Conservation (phyloP, 768 basidiomycete species). For the Leucogyrophana mollusca region DNA sequence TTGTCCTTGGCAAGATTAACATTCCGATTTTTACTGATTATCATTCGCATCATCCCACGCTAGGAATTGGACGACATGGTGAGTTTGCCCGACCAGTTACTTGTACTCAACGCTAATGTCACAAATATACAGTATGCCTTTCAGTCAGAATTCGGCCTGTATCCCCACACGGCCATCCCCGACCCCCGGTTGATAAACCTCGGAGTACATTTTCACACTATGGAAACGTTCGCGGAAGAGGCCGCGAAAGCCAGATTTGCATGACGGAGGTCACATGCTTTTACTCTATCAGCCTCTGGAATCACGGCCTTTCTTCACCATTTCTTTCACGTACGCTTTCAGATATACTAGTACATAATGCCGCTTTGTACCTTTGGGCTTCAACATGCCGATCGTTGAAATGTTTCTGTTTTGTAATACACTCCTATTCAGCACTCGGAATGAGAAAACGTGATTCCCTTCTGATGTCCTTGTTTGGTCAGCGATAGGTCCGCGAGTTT, state of each 20-base stretch:
- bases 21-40: not conserved
- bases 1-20: not conserved
- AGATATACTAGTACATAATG: no score
- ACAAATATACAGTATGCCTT: slow-evolving; percentile 14
- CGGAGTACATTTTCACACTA: slow-evolving; percentile 24
- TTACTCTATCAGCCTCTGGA: no score
- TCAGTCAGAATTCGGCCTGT: slow-evolving; percentile 25
- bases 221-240: slow-evolving; percentile 13
- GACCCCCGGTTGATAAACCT: slow-evolving; percentile 24
- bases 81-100: not conserved
- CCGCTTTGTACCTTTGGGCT: no score
- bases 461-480: no score
- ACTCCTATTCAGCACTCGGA: no score
- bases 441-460: no score
- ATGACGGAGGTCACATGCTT: not conserved
- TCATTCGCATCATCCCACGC: not conserved
- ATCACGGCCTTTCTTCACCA: no score
- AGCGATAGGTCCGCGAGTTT: no score
- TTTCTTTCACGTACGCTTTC: no score
- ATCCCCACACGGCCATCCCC: slow-evolving; percentile 14
- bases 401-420: no score
- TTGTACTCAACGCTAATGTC: not conserved
- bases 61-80: slow-evolving; percentile 27
- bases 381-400: no score
- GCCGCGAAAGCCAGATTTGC: slow-evolving; percentile 18